A percentile compares a stretch with the other conserved stretches of the same genome.
Evolutionary conservation across 23 red algal genomes (phyloP).

Genomic region (Pyropia yezoensis): DNA sequence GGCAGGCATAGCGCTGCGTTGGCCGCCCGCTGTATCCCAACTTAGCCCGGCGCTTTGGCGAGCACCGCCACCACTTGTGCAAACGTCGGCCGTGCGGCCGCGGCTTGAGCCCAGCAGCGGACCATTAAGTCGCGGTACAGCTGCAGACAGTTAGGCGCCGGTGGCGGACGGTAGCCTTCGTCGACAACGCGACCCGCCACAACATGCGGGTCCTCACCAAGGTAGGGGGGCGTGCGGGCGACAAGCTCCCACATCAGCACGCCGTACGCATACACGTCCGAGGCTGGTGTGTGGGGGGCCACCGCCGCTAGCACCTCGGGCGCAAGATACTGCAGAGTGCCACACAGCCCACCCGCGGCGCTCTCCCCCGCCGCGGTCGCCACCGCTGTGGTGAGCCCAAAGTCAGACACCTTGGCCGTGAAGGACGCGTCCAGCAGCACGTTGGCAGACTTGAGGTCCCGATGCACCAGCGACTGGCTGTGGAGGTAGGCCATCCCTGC

Average conservation of each 20-base stretch:
- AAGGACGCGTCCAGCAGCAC: constrained; percentile 79
- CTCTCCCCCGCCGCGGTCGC: constrained; percentile 1
- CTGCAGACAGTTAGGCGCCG: too few species aligned
- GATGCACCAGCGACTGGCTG: constrained; percentile 57
- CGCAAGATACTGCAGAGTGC: constrained; percentile 53
- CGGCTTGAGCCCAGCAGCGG: too few species aligned
- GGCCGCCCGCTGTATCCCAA: too few species aligned
- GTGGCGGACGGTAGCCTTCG: too few species aligned
- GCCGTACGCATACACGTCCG: constrained; percentile 51
- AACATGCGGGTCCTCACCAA: constrained; percentile 30
- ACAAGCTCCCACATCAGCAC: constrained; percentile 55
- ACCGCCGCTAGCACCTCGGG: constrained; percentile 24
- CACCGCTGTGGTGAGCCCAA: constrained; percentile 30
- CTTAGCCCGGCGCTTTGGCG: too few species aligned
- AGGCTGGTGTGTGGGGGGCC: constrained; percentile 5
- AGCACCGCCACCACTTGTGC: too few species aligned
- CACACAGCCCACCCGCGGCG: constrained; percentile 18
- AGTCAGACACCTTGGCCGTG: constrained; percentile 83
- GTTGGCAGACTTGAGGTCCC: constrained; percentile 93
- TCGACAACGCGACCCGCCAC: constrained; percentile 4
- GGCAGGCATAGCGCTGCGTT: too few species aligned
- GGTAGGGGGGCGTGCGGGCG: constrained; percentile 24
- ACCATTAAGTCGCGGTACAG: too few species aligned
- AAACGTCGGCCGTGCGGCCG: too few species aligned
- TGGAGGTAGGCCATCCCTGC: constrained; percentile 86